Evolutionary conservation across 2,329 filamentous ascomycete species (phyloP).

Genomic region (Stromatinia cepivora): DNA sequence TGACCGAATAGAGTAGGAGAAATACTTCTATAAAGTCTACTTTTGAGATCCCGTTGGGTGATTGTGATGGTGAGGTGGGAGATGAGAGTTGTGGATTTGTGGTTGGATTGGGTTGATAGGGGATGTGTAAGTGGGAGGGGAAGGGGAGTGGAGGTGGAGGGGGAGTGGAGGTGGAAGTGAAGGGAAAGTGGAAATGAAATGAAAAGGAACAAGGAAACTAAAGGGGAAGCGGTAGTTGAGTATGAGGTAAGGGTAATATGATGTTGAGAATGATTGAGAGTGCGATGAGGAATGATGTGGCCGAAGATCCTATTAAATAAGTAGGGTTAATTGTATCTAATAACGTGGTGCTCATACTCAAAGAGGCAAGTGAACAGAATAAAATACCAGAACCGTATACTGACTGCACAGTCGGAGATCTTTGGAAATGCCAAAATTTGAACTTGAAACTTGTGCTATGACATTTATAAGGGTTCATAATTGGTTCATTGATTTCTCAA

Average conservation of each 20-base stretch:
- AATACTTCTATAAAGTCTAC: conserved; percentile 21
- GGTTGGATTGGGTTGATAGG: too few relatives aligned
- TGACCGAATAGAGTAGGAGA: conserved; percentile 21
- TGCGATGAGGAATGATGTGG: not conserved
- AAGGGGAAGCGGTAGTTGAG: too few relatives aligned
- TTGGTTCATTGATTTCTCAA: conserved; percentile 18
- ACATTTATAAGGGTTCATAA: conserved; percentile 8
- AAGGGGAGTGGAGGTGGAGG: not conserved
- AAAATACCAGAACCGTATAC: not conserved
- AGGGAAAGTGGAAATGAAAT: not conserved
- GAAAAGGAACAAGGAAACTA: too few relatives aligned
- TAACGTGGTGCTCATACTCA: not conserved
- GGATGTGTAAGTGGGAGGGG: not conserved
- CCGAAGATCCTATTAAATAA: not conserved
- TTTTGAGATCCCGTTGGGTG: conserved; percentile 16
- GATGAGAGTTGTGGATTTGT: too few relatives aligned
- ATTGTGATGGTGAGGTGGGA: not conserved
- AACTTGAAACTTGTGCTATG: not conserved
- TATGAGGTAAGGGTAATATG: not conserved
- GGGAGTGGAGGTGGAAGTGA: not conserved
- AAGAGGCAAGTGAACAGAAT: not conserved
- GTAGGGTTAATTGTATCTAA: not conserved
- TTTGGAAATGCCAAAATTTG: not conserved
- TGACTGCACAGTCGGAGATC: not conserved
- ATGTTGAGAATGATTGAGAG: not conserved